phyloP scores from a whole-genome alignment of 1,284 basidiomycete genomes.

The Sporisorium exsertum region DNA sequence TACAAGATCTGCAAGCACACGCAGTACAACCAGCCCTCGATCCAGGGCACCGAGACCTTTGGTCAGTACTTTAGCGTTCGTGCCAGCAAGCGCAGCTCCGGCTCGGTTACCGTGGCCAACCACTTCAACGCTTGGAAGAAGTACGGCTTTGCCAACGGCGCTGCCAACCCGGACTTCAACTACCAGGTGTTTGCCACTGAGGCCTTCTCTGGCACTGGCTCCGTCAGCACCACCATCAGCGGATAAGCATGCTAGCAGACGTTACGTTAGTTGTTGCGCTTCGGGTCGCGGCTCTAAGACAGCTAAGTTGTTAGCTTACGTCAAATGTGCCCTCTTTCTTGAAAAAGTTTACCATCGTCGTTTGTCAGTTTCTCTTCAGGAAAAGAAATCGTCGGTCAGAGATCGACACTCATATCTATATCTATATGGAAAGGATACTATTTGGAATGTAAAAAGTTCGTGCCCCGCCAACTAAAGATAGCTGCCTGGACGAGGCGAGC shows the following conservation, averaged over 20 bases:
- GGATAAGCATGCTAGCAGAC: slow-evolving; percentile 11
- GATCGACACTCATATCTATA: too few species aligned
- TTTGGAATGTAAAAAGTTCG: neutral
- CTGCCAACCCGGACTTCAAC: slow-evolving; percentile 32
- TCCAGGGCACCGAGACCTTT: slow-evolving; percentile 46
- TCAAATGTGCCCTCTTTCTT: too few species aligned
- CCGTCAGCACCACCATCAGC: slow-evolving; percentile 18
- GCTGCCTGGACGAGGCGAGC: neutral
- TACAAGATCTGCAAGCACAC: slow-evolving; percentile 49
- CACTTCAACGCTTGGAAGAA: slow-evolving; percentile 45
- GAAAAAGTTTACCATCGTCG: too few species aligned
- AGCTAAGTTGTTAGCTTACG: too few species aligned
- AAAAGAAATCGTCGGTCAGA: too few species aligned
- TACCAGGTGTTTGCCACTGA: slow-evolving; percentile 50
- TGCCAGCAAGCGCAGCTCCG: slow-evolving; percentile 30
- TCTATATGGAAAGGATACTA: neutral
- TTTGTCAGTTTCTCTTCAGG: too few species aligned
- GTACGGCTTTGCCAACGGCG: slow-evolving; percentile 35
- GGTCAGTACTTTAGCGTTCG: slow-evolving; percentile 37
- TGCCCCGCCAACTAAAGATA: neutral
- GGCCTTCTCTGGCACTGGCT: slow-evolving; percentile 29
- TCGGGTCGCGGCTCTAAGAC: too few species aligned
- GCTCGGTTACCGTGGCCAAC: slow-evolving; percentile 27
- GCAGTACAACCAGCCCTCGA: slow-evolving; percentile 42
- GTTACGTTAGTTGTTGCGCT: too few species aligned